A percentile compares a stretch with the other conserved stretches of the same genome.
Conservation (phyloP, 768 basidiomycete species). For the Daedaleopsis nitida region DNA sequence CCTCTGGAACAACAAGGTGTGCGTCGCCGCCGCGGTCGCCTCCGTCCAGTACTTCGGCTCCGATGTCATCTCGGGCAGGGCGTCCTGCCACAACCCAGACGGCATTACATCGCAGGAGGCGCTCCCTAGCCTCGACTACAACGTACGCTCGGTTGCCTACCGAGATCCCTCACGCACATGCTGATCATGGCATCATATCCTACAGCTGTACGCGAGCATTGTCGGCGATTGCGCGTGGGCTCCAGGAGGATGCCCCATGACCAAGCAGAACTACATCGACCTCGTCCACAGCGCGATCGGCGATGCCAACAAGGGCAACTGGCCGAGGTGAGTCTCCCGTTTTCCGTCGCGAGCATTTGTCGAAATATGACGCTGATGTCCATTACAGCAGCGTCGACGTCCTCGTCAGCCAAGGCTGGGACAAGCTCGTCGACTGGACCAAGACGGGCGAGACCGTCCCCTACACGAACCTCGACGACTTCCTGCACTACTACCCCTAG, state of each 20-base stretch:
- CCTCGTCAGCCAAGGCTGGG: not conserved
- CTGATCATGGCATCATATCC: not conserved
- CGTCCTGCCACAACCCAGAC: not conserved
- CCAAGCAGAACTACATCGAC: conserved; percentile 27
- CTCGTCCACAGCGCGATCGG: conserved; percentile 17
- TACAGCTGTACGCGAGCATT: conserved; percentile 20
- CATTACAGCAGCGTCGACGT: not conserved
- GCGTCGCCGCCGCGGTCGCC: not conserved
- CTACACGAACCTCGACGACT: conserved; percentile 2
- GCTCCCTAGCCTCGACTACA: not conserved
- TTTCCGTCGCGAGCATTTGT: not conserved
- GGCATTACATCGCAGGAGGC: not conserved
- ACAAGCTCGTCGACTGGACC: not conserved
- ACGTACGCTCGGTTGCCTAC: not conserved
- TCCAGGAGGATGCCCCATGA: conserved; percentile 24
- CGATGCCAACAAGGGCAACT: not conserved
- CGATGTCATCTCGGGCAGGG: not conserved
- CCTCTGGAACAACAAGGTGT: not conserved
- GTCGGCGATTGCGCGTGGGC: conserved; percentile 18
- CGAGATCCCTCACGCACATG: too few relatives aligned
- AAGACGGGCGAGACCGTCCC: not conserved
- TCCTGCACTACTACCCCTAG: not conserved
- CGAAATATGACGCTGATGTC: not conserved
- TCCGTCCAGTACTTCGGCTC: not conserved
- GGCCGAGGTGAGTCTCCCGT: not conserved